Base-by-base conservation (phyloP, 805 yeast genomes). In the Teunomyces stri region DNA sequence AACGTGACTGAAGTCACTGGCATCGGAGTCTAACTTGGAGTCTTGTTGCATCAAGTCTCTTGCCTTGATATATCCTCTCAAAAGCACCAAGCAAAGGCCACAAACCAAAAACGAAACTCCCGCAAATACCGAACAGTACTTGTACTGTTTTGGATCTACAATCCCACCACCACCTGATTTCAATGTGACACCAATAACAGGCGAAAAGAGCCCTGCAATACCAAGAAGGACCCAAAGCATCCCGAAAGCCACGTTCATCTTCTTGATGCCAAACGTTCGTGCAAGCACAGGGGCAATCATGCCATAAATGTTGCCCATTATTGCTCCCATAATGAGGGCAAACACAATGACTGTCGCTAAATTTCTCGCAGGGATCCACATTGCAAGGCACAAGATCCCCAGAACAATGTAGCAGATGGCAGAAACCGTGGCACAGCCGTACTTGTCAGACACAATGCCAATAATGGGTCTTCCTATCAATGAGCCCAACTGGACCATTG, bases 341-440 rank as follows among this genome's bases (percentile, higher is more conserved):
- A 50, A 50, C 15, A 15, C 54, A 12, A 57, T 20, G 7, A 57
- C 41, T 16, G 54, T 58, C 33, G 55, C 62, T 29, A 42, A 57
- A 47, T 56, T 59, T 15, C 51, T 46, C 1, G 61, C 60, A 1
- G 64, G 64, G 33, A 60, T 53, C 63, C 64, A 59, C 55, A 60
- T 59, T 4, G 55, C 62, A 38, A 59, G 56, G 22, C 54, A 54
- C 18, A 57, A 52, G 10, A 58, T 45, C 9, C 54, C 57, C 13
- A 48, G 40, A 3, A 59, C 20, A 15, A 52, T 16, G 49, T 60
- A 59, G 10, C 57, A 57, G 12, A 37, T 47, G n/a, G 47, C 37
- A 2, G 61, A 47, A 33, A 53, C 52, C 12, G 51, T 46, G 21
- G 37, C 31, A 31, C 43, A 41, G 1, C 64, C 65, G 31, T 47